A percentile compares a stretch with the other conserved stretches of the same genome.
These are phyloP conservation scores for Thelonectria discophora DNA, from an alignment of 2,329 filamentous ascomycete species.

Conservation along the genomic window DNA sequence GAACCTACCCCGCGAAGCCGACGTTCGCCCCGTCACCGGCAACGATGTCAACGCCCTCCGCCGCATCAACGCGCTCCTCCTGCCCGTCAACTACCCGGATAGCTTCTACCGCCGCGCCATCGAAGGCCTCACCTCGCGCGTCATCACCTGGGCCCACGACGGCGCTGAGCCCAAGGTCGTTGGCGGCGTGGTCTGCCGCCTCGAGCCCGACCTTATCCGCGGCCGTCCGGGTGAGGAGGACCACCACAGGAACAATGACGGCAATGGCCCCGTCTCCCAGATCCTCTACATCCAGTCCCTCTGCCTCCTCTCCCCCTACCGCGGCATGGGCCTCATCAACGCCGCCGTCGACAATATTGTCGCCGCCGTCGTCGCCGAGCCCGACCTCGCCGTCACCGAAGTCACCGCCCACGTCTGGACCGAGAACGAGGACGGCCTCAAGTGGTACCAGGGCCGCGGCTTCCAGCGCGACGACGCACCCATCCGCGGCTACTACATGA, in stretches of 20 bases:
- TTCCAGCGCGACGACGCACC: conserved; percentile 60
- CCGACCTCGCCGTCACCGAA: conserved; percentile 50
- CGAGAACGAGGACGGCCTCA: conserved; percentile 68
- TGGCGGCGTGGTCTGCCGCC: conserved; percentile 69
- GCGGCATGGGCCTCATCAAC: conserved; percentile 66
- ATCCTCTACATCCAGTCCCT: conserved; percentile 73
- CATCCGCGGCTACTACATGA: conserved; percentile 69
- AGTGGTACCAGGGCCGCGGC: conserved; percentile 68
- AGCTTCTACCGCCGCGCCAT: conserved; percentile 67
- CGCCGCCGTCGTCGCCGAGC: conserved; percentile 48
- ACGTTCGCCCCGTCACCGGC: conserved; percentile 60
- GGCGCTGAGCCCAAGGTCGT: conserved; percentile 59
- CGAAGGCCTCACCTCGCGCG: conserved; percentile 66
- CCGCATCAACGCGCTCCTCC: conserved; percentile 71
- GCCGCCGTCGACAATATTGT: conserved; percentile 64
- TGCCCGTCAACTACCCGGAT: conserved; percentile 71
- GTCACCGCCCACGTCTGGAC: conserved; percentile 76
- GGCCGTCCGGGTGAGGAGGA: conserved; percentile 10
- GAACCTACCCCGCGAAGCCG: conserved; percentile 57
- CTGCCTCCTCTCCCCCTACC: conserved; percentile 70
- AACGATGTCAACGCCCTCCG: conserved; percentile 66
- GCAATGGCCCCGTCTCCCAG: conserved; percentile 42
- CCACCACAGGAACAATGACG: neutral
- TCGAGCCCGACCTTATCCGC: conserved; percentile 55
- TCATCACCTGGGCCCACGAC: conserved; percentile 65